Evolutionary conservation across 176 grass and related monocot species (phyloP), one percentile per base, ranked within the genome.

Genomic region (Thinopyrum elongatum): DNA sequence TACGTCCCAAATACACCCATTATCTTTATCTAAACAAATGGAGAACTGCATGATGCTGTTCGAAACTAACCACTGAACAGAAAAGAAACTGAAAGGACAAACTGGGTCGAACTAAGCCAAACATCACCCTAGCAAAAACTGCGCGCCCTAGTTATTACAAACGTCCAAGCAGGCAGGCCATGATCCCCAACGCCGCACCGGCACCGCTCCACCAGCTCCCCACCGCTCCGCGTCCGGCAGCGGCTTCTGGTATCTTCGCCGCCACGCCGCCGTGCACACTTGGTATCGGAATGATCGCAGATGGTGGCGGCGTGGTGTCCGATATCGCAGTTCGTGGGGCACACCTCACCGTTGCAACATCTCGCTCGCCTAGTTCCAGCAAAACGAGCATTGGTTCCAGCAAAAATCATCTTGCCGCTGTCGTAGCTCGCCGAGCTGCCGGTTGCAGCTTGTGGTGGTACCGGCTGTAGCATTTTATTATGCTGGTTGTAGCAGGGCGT

Each of bases 241-340:
- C 41, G 3, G 30, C 13, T 25, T 57, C 17, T 17, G 84, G 73
- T 2, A 82, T 6, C 79, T 78, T 86, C 3, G 64, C 79, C 6
- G 88, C 79, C 73, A 78, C 76, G 41, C 72, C 88, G 4, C 84
- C 88, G 64, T 86, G 84, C 29, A 51, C 84, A 23, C 65, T 90
- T 7, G 88, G 84, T 64, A 90, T 71, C 2, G 84, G 84, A 39
- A 90, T 83, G n/a, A 90, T 31, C 8, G 11, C 6, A 4, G 72
- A 65, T 67, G 49, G 28, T 35, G 68, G 28, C 12, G 88, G 57
- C 5, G 80, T 77, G 44, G 5, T 26, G 65, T 17, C 13, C 1
- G 28, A n/a, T n/a, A n/a, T n/a, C n/a, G n/a, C n/a, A n/a, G n/a
- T n/a, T n/a, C n/a, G n/a, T n/a, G n/a, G n/a, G n/a, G n/a, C n/a